A percentile compares a stretch with the other conserved stretches of the same genome.
Evolutionary conservation across 2,329 filamentous ascomycete genomes (phyloP).

Genomic region (Paracorniculantispora psalliotae): DNA sequence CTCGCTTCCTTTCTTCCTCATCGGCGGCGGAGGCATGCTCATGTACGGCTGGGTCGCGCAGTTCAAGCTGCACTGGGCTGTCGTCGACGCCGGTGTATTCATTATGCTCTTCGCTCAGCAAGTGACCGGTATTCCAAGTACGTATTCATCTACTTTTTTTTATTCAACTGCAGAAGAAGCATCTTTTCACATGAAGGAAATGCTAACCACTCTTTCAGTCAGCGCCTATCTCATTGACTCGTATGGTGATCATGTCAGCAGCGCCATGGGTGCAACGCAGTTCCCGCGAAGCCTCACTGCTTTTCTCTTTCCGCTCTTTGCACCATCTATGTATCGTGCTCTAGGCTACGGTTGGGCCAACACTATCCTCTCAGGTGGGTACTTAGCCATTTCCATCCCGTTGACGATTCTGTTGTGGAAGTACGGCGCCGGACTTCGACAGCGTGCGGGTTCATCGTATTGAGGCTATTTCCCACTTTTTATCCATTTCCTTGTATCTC

Average conservation of each 20-base stretch:
- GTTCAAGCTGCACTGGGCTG: conserved; percentile 31
- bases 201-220: conserved; percentile 3
- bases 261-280: conserved; percentile 41
- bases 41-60: conserved; percentile 41
- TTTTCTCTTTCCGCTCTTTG: conserved; percentile 47
- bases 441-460: conserved; percentile 18
- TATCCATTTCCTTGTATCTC: too few species aligned
- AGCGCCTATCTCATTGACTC: conserved; percentile 39
- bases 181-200: not conserved
- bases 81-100: conserved; percentile 33
- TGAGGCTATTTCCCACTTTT: not conserved
- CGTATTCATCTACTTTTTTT: not conserved
- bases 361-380: conserved; percentile 32
- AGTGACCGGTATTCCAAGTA: conserved; percentile 24
- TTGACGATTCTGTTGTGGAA: conserved; percentile 36
- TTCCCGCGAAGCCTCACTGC: conserved; percentile 41
- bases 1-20: conserved; percentile 34
- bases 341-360: conserved; percentile 38
- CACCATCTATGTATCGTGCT: conserved; percentile 32
- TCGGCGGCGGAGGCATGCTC: conserved; percentile 34
- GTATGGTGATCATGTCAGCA: conserved; percentile 43
- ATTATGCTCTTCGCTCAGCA: conserved; percentile 29
- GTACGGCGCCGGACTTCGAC: conserved; percentile 32
- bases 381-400: conserved; percentile 32
- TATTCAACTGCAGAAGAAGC: not conserved